phyloP scores from a whole-genome alignment of 192 early-diverging fungal genomes.

The Backusella parvicylindrica region DNA sequence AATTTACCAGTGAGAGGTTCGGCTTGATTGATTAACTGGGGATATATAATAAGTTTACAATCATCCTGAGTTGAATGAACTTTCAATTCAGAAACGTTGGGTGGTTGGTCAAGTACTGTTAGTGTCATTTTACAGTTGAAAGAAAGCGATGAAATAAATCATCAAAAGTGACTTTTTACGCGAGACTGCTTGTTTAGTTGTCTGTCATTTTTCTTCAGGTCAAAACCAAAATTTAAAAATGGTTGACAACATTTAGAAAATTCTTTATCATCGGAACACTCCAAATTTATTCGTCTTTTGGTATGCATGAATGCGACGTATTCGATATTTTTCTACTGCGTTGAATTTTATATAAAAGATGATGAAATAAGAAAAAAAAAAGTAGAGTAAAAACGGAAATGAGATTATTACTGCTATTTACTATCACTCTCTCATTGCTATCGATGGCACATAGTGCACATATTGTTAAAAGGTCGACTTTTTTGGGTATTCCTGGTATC shows the following conservation, averaged over 20 bases:
- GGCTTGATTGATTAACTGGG: constrained; percentile 12
- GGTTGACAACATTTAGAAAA: background rate
- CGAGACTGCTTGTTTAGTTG: background rate
- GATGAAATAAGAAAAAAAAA: background rate
- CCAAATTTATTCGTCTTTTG: background rate
- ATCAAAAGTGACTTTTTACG: background rate
- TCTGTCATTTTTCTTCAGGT: background rate
- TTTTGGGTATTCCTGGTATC: background rate
- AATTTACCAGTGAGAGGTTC: constrained; percentile 38
- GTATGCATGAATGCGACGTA: background rate
- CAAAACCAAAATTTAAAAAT: background rate
- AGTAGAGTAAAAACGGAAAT: background rate
- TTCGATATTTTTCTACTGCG: background rate
- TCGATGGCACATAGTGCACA: background rate
- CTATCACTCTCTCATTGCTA: background rate
- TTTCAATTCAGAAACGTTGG: constrained; percentile 5
- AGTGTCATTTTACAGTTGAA: constrained; percentile 23
- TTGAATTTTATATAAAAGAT: background rate
- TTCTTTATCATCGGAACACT: background rate
- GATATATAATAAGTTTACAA: constrained; percentile 15
- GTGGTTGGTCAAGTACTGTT: constrained; percentile 21
- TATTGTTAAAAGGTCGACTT: background rate
- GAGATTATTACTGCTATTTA: background rate
- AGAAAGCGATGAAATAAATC: background rate
- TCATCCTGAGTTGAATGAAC: constrained; percentile 9